Conservation (phyloP, 2,329 filamentous ascomycete genomes). For the Tympanopsis confertula region DNA sequence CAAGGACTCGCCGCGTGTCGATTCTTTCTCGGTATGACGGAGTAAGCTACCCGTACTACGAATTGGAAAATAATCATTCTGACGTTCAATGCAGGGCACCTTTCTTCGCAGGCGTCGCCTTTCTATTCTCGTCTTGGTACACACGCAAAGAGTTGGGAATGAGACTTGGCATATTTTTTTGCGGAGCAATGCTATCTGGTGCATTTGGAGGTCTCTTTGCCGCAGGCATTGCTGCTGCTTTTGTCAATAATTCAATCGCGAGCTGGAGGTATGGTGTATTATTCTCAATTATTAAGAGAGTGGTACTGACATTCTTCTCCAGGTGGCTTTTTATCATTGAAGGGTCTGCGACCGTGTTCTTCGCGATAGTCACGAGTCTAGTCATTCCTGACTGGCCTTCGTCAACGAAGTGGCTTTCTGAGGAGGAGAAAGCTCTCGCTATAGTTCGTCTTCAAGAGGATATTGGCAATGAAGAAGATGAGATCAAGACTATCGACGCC, state of each 20-base stretch:
- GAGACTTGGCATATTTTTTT: conserved; percentile 4
- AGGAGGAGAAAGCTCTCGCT: conserved; percentile 7
- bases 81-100: too few species aligned
- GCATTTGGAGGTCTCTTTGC: conserved; percentile 5
- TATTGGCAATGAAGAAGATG: conserved; percentile 8
- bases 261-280: too few species aligned
- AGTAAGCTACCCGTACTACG: conserved; percentile 1
- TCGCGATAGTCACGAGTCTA: conserved; percentile 4
- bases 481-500: conserved; percentile 8
- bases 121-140: conserved; percentile 6
- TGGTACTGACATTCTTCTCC: too few species aligned
- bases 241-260: too few species aligned
- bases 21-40: conserved; percentile 5
- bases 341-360: conserved; percentile 7
- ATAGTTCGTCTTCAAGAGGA: conserved; percentile 7
- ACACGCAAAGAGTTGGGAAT: conserved; percentile 4
- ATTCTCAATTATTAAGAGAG: too few species aligned
- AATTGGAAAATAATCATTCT: too few species aligned
- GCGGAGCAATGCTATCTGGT: conserved; percentile 3
- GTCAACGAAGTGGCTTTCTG: conserved; percentile 7
- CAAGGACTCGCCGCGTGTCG: conserved; percentile 4
- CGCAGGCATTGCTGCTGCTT: too few species aligned
- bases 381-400: conserved; percentile 8
- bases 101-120: conserved; percentile 1
- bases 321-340: too few species aligned